Conservation (phyloP, 306 rosid genomes). For the Ormosia semicastrata region DNA sequence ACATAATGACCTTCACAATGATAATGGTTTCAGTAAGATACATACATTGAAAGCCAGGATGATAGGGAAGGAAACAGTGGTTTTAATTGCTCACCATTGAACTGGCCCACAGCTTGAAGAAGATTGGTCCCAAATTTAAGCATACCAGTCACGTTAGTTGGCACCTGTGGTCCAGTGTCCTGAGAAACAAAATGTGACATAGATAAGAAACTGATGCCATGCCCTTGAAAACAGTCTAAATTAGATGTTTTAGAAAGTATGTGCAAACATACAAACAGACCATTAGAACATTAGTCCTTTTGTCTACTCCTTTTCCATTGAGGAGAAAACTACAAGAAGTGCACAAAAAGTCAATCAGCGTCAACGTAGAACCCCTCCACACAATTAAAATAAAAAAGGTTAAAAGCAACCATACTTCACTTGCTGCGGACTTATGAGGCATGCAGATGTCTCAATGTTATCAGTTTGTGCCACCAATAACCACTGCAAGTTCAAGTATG, state of each 20-base stretch:
- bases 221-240: slow-evolving; percentile 21
- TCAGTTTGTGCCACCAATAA: slow-evolving; percentile 81
- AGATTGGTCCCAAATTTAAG: slow-evolving; percentile 85
- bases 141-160: slow-evolving; percentile 63
- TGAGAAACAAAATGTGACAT: slow-evolving; percentile 31
- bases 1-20: slow-evolving; percentile 67
- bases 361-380: slow-evolving; percentile 8
- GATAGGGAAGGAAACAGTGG: slow-evolving; percentile 14
- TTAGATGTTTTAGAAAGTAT: slow-evolving; percentile 4
- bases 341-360: slow-evolving; percentile 35
- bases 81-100: slow-evolving; percentile 59
- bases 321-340: slow-evolving; percentile 73
- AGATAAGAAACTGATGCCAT: slow-evolving; percentile 19
- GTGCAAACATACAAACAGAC: slow-evolving; percentile 46
- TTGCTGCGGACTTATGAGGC: slow-evolving; percentile 84
- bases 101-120: slow-evolving; percentile 89
- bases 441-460: slow-evolving; percentile 73
- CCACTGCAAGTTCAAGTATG: slow-evolving; percentile 49
- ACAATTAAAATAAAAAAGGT: neutral
- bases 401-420: slow-evolving; percentile 62
- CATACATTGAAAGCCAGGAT: slow-evolving; percentile 28
- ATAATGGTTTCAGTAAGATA: slow-evolving; percentile 32
- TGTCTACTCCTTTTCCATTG: slow-evolving; percentile 75
- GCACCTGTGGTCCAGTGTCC: slow-evolving; percentile 94
- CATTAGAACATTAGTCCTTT: slow-evolving; percentile 56